Evolutionary conservation across 768 basidiomycete genomes (phyloP).

Genomic region (Mycena epipterygia): DNA sequence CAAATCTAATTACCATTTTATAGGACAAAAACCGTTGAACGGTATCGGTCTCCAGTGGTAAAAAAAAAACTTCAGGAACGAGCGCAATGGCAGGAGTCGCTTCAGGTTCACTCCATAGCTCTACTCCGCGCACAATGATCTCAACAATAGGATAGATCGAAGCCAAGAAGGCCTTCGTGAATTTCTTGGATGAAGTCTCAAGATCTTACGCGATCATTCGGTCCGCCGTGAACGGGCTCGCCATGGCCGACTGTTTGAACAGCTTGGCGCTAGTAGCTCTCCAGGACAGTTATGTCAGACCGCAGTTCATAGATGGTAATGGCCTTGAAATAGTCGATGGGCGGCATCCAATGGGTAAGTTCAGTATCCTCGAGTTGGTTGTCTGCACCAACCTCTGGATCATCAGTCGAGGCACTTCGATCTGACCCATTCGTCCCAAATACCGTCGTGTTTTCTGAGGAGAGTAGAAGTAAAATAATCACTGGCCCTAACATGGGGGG

Average conservation of each 20-base stretch:
- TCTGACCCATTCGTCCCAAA: constrained; percentile 92
- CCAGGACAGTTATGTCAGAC: constrained; percentile 82
- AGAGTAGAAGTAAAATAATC: constrained; percentile 81
- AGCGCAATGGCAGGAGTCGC: constrained; percentile 80
- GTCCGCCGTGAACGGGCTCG: constrained; percentile 84
- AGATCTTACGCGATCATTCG: constrained; percentile 79
- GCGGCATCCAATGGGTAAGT: constrained; percentile 86
- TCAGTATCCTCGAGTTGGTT: neutral
- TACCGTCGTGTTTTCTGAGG: constrained; percentile 58
- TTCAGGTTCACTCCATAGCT: constrained; percentile 54
- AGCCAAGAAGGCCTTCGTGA: constrained; percentile 72
- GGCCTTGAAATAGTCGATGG: constrained; percentile 83
- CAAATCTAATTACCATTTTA: neutral
- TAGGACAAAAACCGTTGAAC: constrained; percentile 78
- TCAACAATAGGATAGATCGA: constrained; percentile 56
- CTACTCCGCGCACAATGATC: neutral
- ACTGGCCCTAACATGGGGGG: constrained; percentile 92
- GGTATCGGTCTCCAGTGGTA: constrained; percentile 84
- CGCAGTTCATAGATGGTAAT: constrained; percentile 74
- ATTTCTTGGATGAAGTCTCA: constrained; percentile 80
- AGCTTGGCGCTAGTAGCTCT: constrained; percentile 87
- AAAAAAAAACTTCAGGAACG: constrained; percentile 75
- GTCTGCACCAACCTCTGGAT: neutral
- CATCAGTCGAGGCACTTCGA: constrained; percentile 72
- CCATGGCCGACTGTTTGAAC: constrained; percentile 87